Percentiles rank a stretch among this genome's conserved stretches.
phyloP scores from a whole-genome alignment of 352 stramenopile genomes.

The Plasmopara halstedii region DNA sequence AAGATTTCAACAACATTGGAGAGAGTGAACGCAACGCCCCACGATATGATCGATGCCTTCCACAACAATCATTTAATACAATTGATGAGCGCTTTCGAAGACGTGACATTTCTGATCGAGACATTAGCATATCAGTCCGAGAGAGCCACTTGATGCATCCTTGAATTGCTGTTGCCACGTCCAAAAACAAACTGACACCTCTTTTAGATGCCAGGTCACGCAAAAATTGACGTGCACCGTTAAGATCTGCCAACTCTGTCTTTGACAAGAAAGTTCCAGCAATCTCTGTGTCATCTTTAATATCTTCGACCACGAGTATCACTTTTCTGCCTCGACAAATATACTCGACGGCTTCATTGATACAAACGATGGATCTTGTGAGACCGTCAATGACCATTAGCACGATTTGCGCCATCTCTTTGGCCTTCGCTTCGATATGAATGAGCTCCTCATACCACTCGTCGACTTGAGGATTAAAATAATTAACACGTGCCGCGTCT shows the following conservation, averaged over 20 bases:
- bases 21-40: conserved; percentile 60
- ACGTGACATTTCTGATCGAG: conserved; percentile 33
- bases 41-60: conserved; percentile 37
- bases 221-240: conserved; percentile 73
- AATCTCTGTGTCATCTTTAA: conserved; percentile 36
- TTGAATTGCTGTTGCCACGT: conserved; percentile 35
- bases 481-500: conserved; percentile 51
- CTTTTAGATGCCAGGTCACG: conserved; percentile 47
- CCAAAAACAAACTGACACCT: conserved; percentile 42
- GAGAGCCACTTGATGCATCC: conserved; percentile 46
- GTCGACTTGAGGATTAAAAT: conserved; percentile 87
- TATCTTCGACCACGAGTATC: conserved; percentile 78
- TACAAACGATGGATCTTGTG: conserved; percentile 78
- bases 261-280: conserved; percentile 43
- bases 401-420: conserved; percentile 76
- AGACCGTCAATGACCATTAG: conserved; percentile 80
- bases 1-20: conserved; percentile 36
- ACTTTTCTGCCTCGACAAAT: conserved; percentile 69
- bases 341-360: conserved; percentile 85
- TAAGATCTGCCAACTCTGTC: conserved; percentile 73
- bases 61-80: conserved; percentile 59
- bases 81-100: conserved; percentile 75
- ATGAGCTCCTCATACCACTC: conserved; percentile 85
- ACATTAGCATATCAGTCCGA: conserved; percentile 37
- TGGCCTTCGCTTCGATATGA: conserved; percentile 66